Percentiles rank a stretch among this genome's conserved stretches.
phyloP scores from a whole-genome alignment of 176 grass and related monocot species.

The Bolboschoenus planiculmis region DNA sequence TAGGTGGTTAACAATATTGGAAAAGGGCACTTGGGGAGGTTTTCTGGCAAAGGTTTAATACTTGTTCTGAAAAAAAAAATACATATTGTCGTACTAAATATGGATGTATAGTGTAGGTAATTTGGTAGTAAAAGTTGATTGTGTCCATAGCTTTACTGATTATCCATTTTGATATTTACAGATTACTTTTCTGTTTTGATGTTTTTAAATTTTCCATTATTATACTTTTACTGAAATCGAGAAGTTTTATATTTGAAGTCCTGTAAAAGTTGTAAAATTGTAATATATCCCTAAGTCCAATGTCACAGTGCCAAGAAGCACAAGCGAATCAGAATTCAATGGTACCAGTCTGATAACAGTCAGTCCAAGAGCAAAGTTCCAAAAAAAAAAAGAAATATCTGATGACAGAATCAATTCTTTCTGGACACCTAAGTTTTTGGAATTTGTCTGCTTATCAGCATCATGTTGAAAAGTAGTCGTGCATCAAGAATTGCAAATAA shows the following conservation, averaged over 20 bases:
- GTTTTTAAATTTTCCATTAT: background rate
- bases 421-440: background rate
- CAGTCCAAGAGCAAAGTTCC: background rate
- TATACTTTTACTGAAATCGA: background rate
- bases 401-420: background rate
- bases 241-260: background rate
- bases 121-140: background rate
- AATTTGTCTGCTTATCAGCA: background rate
- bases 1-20: background rate
- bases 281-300: background rate
- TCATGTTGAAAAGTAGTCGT: background rate
- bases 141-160: background rate
- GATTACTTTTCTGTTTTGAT: background rate
- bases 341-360: background rate
- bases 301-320: background rate
- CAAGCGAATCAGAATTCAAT: too few relatives aligned
- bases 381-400: background rate
- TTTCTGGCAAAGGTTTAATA: background rate
- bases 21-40: background rate
- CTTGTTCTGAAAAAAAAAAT: background rate
- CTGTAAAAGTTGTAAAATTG: background rate
- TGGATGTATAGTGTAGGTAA: constrained; percentile 8
- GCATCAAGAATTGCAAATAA: background rate
- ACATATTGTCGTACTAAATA: background rate
- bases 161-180: background rate